Evolutionary conservation across 345 rosid species (phyloP), one percentile per base, ranked within the genome.

Genomic region (Aurinia saxatilis): DNA sequence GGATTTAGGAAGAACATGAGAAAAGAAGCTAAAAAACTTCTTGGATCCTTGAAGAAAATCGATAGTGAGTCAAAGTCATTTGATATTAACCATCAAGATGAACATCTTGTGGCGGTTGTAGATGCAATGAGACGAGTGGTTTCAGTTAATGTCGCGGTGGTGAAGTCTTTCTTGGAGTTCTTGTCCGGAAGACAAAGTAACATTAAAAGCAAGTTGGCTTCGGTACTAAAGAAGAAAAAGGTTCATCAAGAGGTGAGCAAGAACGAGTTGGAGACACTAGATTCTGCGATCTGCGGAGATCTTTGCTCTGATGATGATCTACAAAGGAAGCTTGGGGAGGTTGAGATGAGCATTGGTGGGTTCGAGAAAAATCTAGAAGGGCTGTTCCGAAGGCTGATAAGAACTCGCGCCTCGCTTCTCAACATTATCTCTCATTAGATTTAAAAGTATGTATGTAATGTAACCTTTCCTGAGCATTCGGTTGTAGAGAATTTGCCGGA

Each of bases 381-480:
- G 16, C 41, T 81, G 48, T 81, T 81, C 48, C 82, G 90, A 79
- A 33, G 58, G 38, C 61, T 91, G 79, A 74, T 84, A 5, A 82
- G 80, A 71, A 58, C 87, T 55, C 79, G 96, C 63, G 67, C 87
- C 18, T 72, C 91, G 12, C 68, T 88, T 55, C 72, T 85, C 73
- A 91, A 84, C 72, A 81, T 85, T 10, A 57, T 81, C 56, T 88
- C 90, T 49, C 82, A 71, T 35, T 87, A 27, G n/a, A 18, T 39
- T 17, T 27, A 23, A 33, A 45, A 5, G 13, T 21, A 21, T 38
- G 27, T 19, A 57, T 57, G 42, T 59, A 55, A 21, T 36, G 45
- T 39, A 16, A 37, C 13, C 25, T 35, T 14, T 59, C 16, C 7
- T 21, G 19, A 33, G 19, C 58, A 49, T n/a, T n/a, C n/a, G n/a